Percentiles rank a stretch among this genome's conserved stretches.
phyloP scores from a whole-genome alignment of 2,329 filamentous ascomycete genomes.

The Exophiala sideris region DNA sequence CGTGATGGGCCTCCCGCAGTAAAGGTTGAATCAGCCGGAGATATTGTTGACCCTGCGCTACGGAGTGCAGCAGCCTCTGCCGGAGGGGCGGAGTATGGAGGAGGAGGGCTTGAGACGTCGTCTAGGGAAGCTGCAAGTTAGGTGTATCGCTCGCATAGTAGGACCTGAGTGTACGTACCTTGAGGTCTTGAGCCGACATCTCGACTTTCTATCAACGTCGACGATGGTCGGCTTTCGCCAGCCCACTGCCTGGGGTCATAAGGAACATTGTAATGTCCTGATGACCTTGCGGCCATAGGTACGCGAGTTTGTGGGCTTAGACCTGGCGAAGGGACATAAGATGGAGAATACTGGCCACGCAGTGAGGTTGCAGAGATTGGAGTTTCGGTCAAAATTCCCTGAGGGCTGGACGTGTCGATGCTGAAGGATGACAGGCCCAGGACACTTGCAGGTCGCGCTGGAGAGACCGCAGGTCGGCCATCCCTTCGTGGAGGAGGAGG shows the following conservation, averaged over 20 bases:
- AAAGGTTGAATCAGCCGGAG: conserved; percentile 20
- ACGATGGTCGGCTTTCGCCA: conserved; percentile 32
- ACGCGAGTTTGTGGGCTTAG: conserved; percentile 37
- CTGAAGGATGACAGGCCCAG: conserved; percentile 42
- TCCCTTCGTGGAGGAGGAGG: conserved; percentile 32
- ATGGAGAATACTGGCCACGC: conserved; percentile 42
- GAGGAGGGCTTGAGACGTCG: conserved; percentile 23
- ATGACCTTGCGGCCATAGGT: conserved; percentile 43
- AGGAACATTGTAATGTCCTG: conserved; percentile 39
- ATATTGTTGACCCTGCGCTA: conserved; percentile 18
- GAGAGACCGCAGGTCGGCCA: conserved; percentile 34
- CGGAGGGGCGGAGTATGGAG: conserved; percentile 24
- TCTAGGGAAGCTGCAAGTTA: conserved; percentile 21
- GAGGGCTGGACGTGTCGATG: conserved; percentile 37
- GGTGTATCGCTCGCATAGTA: conserved; percentile 6
- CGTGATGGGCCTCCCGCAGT: conserved; percentile 12
- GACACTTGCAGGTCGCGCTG: conserved; percentile 42
- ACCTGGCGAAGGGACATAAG: conserved; percentile 36
- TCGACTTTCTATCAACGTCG: conserved; percentile 9
- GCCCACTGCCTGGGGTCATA: conserved; percentile 52
- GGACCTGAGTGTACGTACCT: conserved; percentile 11
- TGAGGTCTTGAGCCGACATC: conserved; percentile 11
- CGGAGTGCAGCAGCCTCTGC: conserved; percentile 1
- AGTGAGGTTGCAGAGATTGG: conserved; percentile 44
- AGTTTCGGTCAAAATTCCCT: conserved; percentile 31